Evolutionary conservation across 2,329 filamentous ascomycete species (phyloP).

Genomic region (Diplodia mutila): DNA sequence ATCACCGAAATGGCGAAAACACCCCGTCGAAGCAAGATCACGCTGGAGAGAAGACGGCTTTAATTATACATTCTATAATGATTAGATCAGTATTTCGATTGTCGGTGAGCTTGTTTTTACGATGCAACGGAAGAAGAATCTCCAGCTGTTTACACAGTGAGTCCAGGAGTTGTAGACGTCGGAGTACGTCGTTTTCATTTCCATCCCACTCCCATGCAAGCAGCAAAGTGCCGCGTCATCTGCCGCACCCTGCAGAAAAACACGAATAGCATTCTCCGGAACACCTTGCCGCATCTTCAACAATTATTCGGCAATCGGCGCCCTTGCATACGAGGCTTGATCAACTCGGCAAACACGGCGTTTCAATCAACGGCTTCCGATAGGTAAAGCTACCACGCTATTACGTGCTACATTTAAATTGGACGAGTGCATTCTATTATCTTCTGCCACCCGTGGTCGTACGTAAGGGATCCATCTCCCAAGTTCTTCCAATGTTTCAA

Average conservation of each 20-base stretch:
- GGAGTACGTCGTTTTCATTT: background rate
- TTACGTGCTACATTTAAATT: background rate
- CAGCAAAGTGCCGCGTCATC: background rate
- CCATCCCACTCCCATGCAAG: background rate
- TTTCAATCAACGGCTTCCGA: background rate
- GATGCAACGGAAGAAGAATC: background rate
- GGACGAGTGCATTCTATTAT: background rate
- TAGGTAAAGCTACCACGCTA: background rate
- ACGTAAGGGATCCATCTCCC: background rate
- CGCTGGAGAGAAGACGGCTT: background rate
- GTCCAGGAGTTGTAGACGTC: background rate
- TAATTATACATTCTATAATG: no score
- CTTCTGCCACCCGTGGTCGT: background rate
- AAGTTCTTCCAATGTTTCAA: no score
- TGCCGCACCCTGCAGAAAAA: background rate
- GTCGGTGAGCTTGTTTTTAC: background rate
- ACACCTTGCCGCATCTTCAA: background rate
- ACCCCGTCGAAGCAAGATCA: background rate
- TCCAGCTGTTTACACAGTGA: background rate
- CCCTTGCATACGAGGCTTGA: background rate
- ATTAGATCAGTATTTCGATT: background rate
- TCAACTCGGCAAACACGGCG: background rate
- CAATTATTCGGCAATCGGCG: background rate
- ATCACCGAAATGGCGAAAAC: slow-evolving; percentile 11
- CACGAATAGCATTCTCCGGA: background rate